Evolutionary conservation across 768 basidiomycete species (phyloP), one percentile per base, ranked within the genome.

Genomic region (Russula compacta): DNA sequence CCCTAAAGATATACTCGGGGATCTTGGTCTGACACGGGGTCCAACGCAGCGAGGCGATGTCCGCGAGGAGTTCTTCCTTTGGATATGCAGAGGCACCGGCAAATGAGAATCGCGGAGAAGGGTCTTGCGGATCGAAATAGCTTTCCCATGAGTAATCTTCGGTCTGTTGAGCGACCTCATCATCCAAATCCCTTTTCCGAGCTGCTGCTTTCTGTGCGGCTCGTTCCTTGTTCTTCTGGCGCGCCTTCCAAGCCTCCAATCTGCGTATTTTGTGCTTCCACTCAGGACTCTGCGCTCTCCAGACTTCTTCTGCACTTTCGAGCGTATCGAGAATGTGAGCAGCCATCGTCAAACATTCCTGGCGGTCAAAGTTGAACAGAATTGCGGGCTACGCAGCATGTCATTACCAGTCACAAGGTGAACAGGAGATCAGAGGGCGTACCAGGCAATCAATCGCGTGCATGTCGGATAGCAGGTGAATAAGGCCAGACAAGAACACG

Each of bases 361-460:
- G 69, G 19, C 86, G 79, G 64, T 86, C 83, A 66, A 88, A 86
- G 56, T 75, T 79, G 73, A 89, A 89, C 21, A 88, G 70, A 12
- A 89, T 79, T 0, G 84, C 86, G 4, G 85, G 85, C 84, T 85
- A 56, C 0, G 44, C 10, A 19, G 53, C 32, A 48, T 56, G 50
- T 39, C 17, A 29, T 58, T 17, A 33, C 19, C 35, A 35, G 21
- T 43, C 42, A 43, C 3, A 40, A 10, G 36, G 38, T 4, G 19
- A 19, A 19, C 24, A 35, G 11, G 51, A 49, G 6, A 43, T 33
- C 36, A 11, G 0, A 15, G 4, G 6, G 73, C 84, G 67, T 65
- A 86, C 85, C 39, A 88, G 75, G 61, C 83, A 75, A 4, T 77
- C 79, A 51, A 71, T 71, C 1, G 68, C 73, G 65, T 87, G 78